Percentiles rank a stretch among this genome's conserved stretches.
These are phyloP conservation scores for Physcomitrium patens DNA, from an alignment of 225 moss, liverwort and hornwort genomes.

Conservation along the genomic window DNA sequence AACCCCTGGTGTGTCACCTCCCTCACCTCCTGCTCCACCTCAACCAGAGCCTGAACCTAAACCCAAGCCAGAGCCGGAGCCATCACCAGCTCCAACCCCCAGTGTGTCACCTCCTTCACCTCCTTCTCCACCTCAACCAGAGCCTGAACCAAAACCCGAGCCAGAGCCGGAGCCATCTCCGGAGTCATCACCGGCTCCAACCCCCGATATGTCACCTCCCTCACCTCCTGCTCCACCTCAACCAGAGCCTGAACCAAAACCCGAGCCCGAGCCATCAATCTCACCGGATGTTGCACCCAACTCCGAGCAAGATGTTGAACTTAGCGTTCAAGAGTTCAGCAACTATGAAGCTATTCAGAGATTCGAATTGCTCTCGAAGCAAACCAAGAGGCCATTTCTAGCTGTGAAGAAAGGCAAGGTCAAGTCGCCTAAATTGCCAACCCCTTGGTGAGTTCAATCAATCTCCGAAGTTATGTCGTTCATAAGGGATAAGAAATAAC, in stretches of 20 bases:
- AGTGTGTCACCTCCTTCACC: no score
- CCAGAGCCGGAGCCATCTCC: not conserved
- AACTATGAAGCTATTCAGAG: constrained; percentile 24
- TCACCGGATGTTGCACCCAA: constrained; percentile 38
- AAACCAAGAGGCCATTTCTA: constrained; percentile 46
- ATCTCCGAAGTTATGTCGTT: not conserved
- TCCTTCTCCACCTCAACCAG: no score
- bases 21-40: no score
- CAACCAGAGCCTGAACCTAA: no score
- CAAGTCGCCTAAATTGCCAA: constrained; percentile 58
- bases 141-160: no score
- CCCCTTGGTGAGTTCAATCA: constrained; percentile 65
- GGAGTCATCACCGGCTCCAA: no score
- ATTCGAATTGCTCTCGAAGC: constrained; percentile 34
- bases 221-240: constrained; percentile 45
- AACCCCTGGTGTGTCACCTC: no score
- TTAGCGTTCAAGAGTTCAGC: not conserved
- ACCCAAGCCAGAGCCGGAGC: not conserved
- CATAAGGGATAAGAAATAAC: constrained; percentile 3
- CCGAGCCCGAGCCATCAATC: constrained; percentile 40
- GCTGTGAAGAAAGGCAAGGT: constrained; percentile 44
- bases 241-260: constrained; percentile 18
- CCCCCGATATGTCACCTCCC: no score
- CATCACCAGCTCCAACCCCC: no score
- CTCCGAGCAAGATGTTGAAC: constrained; percentile 34